phyloP scores from a whole-genome alignment of 495 filamentous ascomycete genomes.

The Lophium mytilinum region DNA sequence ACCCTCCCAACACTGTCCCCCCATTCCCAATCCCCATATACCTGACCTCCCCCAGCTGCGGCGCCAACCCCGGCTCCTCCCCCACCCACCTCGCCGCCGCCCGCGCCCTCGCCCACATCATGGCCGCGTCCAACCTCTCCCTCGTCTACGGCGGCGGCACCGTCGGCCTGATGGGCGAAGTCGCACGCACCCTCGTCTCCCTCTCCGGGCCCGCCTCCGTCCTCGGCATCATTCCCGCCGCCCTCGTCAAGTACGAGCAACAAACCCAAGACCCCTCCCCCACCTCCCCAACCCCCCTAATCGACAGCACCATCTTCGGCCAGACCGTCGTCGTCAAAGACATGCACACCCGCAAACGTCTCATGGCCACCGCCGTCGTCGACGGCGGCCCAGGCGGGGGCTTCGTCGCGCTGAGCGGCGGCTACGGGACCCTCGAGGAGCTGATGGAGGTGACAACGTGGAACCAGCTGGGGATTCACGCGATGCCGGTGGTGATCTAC shows the following conservation, averaged over 20 bases:
- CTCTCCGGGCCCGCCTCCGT: constrained; percentile 76
- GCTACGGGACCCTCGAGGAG: constrained; percentile 94
- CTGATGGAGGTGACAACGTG: constrained; percentile 93
- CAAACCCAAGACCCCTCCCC: constrained; percentile 44
- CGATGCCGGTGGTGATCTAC: constrained; percentile 65
- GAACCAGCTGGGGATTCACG: constrained; percentile 96
- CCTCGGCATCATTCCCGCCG: constrained; percentile 84
- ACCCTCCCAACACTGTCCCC: neutral
- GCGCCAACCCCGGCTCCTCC: constrained; percentile 60
- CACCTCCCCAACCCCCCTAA: constrained; percentile 33
- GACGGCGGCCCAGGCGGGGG: constrained; percentile 73
- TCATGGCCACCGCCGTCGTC: constrained; percentile 85
- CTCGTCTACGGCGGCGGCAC: constrained; percentile 96
- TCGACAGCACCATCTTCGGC: constrained; percentile 66
- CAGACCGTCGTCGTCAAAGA: constrained; percentile 79
- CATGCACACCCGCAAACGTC: constrained; percentile 89
- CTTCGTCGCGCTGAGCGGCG: constrained; percentile 83
- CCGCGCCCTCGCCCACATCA: constrained; percentile 60
- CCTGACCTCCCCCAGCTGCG: constrained; percentile 47
- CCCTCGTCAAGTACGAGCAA: constrained; percentile 76
- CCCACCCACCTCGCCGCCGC: constrained; percentile 67
- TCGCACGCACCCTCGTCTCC: constrained; percentile 77
- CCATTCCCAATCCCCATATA: neutral
- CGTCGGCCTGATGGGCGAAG: constrained; percentile 86
- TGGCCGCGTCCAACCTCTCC: constrained; percentile 64